These are phyloP conservation scores for Quercus mongolica DNA, from an alignment of 306 rosid species.

Conservation along the genomic window DNA sequence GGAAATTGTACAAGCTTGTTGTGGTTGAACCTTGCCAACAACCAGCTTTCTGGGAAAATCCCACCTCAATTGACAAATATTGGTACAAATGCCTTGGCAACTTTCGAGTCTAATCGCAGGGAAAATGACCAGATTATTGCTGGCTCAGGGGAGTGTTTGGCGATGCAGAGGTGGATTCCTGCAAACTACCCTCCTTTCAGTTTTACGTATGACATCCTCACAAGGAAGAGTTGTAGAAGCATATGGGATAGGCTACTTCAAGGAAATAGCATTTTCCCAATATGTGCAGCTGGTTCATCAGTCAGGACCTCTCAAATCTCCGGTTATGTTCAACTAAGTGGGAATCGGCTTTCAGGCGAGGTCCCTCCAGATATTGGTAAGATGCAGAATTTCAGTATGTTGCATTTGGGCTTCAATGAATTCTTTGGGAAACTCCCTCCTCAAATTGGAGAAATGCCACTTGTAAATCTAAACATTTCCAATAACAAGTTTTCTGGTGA, in stretches of 20 bases:
- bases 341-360: constrained; percentile 67
- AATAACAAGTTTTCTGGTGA: constrained; percentile 70
- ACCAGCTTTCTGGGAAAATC: constrained; percentile 58
- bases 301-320: constrained; percentile 46
- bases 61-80: constrained; percentile 65
- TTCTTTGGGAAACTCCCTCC: constrained; percentile 69
- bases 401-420: constrained; percentile 63
- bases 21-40: constrained; percentile 91
- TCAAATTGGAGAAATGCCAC: constrained; percentile 49
- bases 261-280: constrained; percentile 64
- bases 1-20: constrained; percentile 81
- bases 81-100: constrained; percentile 51
- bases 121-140: constrained; percentile 24
- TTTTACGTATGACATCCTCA: constrained; percentile 64
- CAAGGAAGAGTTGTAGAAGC: constrained; percentile 76
- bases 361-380: constrained; percentile 63
- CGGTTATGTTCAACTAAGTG: constrained; percentile 80
- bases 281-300: constrained; percentile 47
- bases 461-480: constrained; percentile 61
- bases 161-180: constrained; percentile 95
- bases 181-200: constrained; percentile 96
- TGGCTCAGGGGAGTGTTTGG: constrained; percentile 85
- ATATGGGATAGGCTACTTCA: constrained; percentile 77
- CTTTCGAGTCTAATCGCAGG: constrained; percentile 54
- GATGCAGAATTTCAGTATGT: constrained; percentile 67